phyloP scores from a whole-genome alignment of 169 alveolate species.

The Plasmodium ovale region DNA sequence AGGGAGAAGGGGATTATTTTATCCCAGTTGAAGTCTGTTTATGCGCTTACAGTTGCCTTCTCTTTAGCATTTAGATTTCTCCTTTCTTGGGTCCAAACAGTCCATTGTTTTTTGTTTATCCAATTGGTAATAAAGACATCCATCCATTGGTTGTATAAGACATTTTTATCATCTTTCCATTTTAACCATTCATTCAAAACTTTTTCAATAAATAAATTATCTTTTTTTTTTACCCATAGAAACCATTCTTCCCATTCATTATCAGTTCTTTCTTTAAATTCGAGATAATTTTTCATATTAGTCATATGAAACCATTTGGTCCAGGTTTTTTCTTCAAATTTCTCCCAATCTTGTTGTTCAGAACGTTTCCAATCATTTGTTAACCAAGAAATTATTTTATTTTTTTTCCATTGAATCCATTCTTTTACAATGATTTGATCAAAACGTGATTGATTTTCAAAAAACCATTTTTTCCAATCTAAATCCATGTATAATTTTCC shows the following conservation, averaged over 20 bases:
- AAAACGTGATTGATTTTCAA: not conserved
- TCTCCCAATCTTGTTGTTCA: constrained; percentile 9
- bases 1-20: too few relatives aligned
- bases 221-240: not conserved
- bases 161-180: constrained; percentile 13
- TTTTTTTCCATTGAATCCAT: constrained; percentile 27
- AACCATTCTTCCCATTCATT: constrained; percentile 12
- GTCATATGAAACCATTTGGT: not conserved
- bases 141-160: constrained; percentile 3
- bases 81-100: constrained; percentile 2
- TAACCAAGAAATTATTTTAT: constrained; percentile 12
- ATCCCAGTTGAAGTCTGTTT: too few relatives aligned
- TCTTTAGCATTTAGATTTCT: not conserved
- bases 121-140: constrained; percentile 1
- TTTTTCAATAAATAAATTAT: not conserved
- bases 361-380: constrained; percentile 21
- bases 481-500: constrained; percentile 9
- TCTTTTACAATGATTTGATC: not conserved
- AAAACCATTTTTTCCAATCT: constrained; percentile 27
- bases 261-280: constrained; percentile 3
- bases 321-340: constrained; percentile 1
- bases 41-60: too few relatives aligned
- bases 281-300: not conserved
- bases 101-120: constrained; percentile 23
- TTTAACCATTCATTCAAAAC: not conserved